Base-by-base conservation (phyloP, 2,329 filamentous ascomycete species). In the Blastomyces silverae region DNA sequence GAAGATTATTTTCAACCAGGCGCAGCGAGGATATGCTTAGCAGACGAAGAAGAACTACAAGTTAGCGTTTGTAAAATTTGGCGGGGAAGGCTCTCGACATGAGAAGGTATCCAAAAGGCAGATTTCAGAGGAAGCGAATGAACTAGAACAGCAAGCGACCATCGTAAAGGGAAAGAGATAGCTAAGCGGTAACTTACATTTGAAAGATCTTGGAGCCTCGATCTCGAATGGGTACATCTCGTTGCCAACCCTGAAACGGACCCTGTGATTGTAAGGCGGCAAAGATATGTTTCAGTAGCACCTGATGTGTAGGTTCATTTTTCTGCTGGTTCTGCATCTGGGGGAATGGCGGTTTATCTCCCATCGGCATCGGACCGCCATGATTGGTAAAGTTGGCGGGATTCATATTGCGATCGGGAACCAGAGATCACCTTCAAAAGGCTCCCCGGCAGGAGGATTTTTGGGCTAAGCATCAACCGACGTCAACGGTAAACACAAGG, bases 201-300 rank as follows among this genome's bases (percentile, higher is more conserved):
- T 80, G 76, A 68, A 75, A 76, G 62, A 81, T 75, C 67, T 78
- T 78, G 50, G 74, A 69, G 4, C 75, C 76, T 59, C 80, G 75
- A 42, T 77, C 75, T 66, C 75, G 74, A 28, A 77, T 69, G 17
- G 70, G 69, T 7, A 81, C 75, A 34, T 76, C 75, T 22, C 74
- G 74, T 67, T 79, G 76, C 80, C 80, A 82, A 65, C 79, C 80
- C 39, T 69, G 73, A 62, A 77, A 80, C 3, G 77, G 73, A 17
- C 77, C 78, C 67, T 81, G 79, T 17, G 69, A 70, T 61, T 77
- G 74, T 64, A 81, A 70, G 52, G 71, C 71, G 61, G 77, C 73
- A 63, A 74, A 72, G 61, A 81, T 75, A 69, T 77, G 73, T 55
- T 72, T 73, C 66, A 76, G 68, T 31, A 81, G 73, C 63, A 73